Base-by-base conservation (phyloP, 1,284 basidiomycete species). In the Cystobasidium sp. region DNA sequence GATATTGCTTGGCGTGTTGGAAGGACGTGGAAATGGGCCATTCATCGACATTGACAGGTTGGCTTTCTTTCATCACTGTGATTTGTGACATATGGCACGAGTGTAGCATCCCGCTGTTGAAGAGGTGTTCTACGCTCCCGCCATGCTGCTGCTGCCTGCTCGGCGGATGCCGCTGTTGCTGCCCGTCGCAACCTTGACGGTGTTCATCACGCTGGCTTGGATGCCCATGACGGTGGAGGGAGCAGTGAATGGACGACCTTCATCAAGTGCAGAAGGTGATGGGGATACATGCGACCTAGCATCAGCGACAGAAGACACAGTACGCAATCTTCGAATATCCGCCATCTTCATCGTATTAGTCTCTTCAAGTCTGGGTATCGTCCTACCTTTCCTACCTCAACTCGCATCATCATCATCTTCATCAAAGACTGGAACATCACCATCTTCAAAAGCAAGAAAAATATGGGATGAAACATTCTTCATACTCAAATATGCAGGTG, bases 301-400 rank as follows among this genome's bases (percentile, higher is more conserved):
- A n/a, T 47, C 66, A 22, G 31, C 44, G 10, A 14, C 31, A 20
- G 41, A 56, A 77, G 78, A 20, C 59, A 77, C 43, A 84, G 83
- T 81, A 77, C 84, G 68, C 77, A 82, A 66, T 24, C 77, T 85
- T 1, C 84, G 85, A 76, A 81, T 85, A 59, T 84, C 78, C 4
- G 75, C 84, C 1, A 77, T 85, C 65, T 85, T 85, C 74, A 79
- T 84, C 76, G 72, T 85, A 12, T 80, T 85, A 14, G 43, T 58
- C 5, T 43, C 66, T 6, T 43, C 37, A 10, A 49, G 53, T 6
- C 18, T 58, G 5, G 66, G 66, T 18, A 51, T 68, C 12, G 22
- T 46, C 37, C 46, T 68, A 20, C 66, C 66, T 18, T 56, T 68
- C 43, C 37, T 68, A 43, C 66, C 64, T 53, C 64, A 66, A 66